A percentile compares a stretch with the other conserved stretches of the same genome.
Evolutionary conservation across 78 protist species (phyloP).

Genomic region (Chrysochromulina parva): DNA sequence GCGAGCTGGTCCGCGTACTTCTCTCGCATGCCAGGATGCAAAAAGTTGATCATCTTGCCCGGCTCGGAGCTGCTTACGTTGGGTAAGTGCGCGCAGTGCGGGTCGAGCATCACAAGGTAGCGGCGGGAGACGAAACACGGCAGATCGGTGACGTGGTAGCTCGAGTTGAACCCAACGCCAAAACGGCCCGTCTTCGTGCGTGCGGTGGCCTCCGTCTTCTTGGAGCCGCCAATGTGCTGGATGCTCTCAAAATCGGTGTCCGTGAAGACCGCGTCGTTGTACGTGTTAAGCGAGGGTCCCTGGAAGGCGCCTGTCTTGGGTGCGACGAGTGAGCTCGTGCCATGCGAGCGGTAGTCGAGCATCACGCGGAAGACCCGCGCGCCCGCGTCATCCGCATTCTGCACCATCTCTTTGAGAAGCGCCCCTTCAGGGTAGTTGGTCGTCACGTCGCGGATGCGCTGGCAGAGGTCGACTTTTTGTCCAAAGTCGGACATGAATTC

Average conservation of each 20-base stretch:
- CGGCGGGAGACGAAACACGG: conserved; percentile 48
- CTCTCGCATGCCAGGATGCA: too few species aligned
- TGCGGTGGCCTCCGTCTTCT: neutral
- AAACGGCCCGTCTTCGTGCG: conserved; percentile 41
- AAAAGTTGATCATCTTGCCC: neutral
- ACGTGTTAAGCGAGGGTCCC: conserved; percentile 60
- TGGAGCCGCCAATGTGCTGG: conserved; percentile 27
- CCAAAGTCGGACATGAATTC: neutral
- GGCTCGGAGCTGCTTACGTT: neutral
- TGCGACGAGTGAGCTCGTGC: neutral
- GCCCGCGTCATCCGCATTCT: conserved; percentile 50
- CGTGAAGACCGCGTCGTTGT: conserved; percentile 57
- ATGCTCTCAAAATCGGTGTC: conserved; percentile 35
- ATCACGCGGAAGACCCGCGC: neutral
- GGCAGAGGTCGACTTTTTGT: neutral
- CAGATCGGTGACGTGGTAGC: conserved; percentile 67
- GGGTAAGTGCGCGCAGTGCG: conserved; percentile 11
- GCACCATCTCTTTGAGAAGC: neutral
- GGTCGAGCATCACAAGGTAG: conserved; percentile 49
- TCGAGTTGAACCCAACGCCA: conserved; percentile 73
- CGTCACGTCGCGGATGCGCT: neutral
- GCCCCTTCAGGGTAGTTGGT: neutral
- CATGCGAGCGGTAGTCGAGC: neutral
- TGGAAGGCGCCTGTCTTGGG: conserved; percentile 26
- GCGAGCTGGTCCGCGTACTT: conserved; percentile 24